Evolutionary conservation across 306 rosid species (phyloP).

Genomic region (Casuarina equisetifolia): DNA sequence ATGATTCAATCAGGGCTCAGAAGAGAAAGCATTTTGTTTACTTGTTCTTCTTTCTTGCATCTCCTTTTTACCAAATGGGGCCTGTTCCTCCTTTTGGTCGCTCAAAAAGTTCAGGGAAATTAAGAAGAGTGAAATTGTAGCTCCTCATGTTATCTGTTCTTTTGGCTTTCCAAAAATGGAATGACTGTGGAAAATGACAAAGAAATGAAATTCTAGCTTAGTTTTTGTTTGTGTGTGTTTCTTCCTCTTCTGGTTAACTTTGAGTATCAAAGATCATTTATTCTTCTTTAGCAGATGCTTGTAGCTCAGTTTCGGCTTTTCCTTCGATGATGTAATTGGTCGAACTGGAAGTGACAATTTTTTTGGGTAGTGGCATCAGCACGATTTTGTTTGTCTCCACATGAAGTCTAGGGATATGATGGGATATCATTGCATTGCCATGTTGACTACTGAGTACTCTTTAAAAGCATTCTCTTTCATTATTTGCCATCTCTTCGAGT

Average conservation of each 20-base stretch:
- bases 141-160: neutral
- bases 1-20: neutral
- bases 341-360: conserved; percentile 26
- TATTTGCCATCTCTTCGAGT: neutral
- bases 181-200: conserved; percentile 8
- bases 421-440: conserved; percentile 35
- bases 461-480: neutral
- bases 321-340: conserved; percentile 14
- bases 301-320: neutral
- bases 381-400: conserved; percentile 37
- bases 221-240: neutral
- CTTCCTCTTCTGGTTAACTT: neutral
- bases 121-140: neutral
- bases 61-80: neutral
- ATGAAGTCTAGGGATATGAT: conserved; percentile 36
- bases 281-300: neutral
- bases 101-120: neutral
- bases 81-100: neutral
- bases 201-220: neutral
- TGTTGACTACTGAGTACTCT: conserved; percentile 23
- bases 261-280: neutral
- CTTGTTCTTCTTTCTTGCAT: neutral
- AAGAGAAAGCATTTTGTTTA: neutral
- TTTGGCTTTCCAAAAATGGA: neutral
- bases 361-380: conserved; percentile 32